phyloP scores from a whole-genome alignment of 1,284 basidiomycete genomes.

The Caloboletus inedulis region DNA sequence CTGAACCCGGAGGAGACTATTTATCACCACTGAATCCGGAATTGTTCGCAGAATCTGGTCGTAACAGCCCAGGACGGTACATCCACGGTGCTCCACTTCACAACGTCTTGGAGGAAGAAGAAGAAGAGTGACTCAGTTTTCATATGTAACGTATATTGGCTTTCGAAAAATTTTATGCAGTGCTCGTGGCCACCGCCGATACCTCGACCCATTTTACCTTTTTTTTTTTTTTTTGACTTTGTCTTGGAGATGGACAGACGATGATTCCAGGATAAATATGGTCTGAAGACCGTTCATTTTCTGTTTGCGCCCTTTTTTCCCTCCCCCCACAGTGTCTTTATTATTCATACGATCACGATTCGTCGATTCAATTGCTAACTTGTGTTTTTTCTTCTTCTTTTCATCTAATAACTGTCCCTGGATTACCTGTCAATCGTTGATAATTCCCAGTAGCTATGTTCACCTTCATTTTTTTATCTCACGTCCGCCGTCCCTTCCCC shows the following conservation, averaged over 20 bases:
- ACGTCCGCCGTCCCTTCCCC: neutral
- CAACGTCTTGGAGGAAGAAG: constrained; percentile 79
- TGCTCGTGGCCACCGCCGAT: constrained; percentile 28
- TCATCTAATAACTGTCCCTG: constrained; percentile 21
- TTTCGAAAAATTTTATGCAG: constrained; percentile 4
- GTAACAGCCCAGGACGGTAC: constrained; percentile 70
- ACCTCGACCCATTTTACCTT: constrained; percentile 18
- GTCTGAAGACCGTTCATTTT: constrained; percentile 11
- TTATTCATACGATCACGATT: constrained; percentile 7
- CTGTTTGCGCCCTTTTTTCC: neutral
- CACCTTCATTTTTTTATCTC: constrained; percentile 17
- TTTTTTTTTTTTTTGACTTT: constrained; percentile 4
- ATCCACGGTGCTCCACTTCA: constrained; percentile 84
- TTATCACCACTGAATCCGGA: constrained; percentile 31
- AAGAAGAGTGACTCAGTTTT: constrained; percentile 45
- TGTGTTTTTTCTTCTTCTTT: constrained; percentile 1
- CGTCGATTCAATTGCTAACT: constrained; percentile 19
- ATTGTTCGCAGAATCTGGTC: constrained; percentile 45
- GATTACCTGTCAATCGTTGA: constrained; percentile 28
- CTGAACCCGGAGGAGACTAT: constrained; percentile 18
- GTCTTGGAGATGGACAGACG: constrained; percentile 16
- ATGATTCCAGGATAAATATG: constrained; percentile 2
- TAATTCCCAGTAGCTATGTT: constrained; percentile 23
- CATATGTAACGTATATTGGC: constrained; percentile 24
- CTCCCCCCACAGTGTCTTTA: too few species aligned